Evolutionary conservation across 2,329 filamentous ascomycete genomes (phyloP), one percentile per base, ranked within the genome.

Genomic region (Fonsecaea pedrosoi): DNA sequence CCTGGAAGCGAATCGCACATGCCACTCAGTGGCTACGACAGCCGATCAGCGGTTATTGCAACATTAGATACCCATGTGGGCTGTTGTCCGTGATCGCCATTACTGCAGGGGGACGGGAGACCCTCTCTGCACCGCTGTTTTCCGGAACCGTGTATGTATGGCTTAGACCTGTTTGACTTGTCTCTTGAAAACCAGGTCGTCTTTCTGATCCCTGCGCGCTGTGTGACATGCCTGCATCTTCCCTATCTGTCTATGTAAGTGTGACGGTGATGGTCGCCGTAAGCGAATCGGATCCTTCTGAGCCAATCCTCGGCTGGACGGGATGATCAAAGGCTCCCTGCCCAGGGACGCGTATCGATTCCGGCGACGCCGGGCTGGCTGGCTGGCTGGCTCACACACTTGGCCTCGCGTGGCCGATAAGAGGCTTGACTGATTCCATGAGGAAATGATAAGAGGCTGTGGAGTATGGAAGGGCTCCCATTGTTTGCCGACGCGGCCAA

Each of bases 401-500:
- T 8, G 7, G 35, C 18, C 35, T 21, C 34, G 7, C 8, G 55
- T 9, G 15, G 21, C 55, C 25, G 30, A 10, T 12, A 32, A 32
- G 9, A 32, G n/a, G n/a, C 6, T 18, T 8, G 18, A 21, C 34
- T 40, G 32, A 38, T 32, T 45, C 9, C 53, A 25, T 48, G 4
- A 8, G 21, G n/a, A 7, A 21, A 21, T 21, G 42, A 48, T 48
- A 54, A 54, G 53, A 54, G 53, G 10, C 8, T 54, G 53, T 54
- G 53, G 53, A 34, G 53, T n/a, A 3, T 3, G 25, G 3, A 3
- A 2, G 25, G 21, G 34, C 30, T 55, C 53, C 45, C 7, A 8
- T n/a, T 6, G 53, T 65, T 65, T 61, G 57, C 63, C 57, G 63
- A 65, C 10, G 5, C 45, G 54, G 35, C 60, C 60, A 63, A 57